Percentiles rank a stretch among this genome's conserved stretches.
Conservation (phyloP, 73 alveolate species). For the Tetrahymena borealis region DNA sequence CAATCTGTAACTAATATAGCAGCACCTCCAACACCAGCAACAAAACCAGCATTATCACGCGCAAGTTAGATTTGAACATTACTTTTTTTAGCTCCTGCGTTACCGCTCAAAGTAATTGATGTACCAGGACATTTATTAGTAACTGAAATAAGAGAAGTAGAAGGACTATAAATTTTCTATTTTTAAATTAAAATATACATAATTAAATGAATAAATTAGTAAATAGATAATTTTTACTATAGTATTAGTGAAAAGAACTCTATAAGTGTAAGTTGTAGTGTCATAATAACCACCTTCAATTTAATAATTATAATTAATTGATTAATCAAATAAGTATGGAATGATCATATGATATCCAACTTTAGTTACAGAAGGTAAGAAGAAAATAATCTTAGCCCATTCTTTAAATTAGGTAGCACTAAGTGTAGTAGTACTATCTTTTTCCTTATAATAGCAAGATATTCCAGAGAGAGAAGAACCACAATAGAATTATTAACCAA, state of each 20-base stretch:
- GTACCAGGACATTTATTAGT: not conserved
- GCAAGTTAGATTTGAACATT: not conserved
- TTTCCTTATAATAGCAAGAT: not conserved
- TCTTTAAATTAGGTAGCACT: not conserved
- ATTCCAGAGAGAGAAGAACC: not conserved
- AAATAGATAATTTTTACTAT: not conserved
- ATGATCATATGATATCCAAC: not conserved
- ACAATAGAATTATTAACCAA: not conserved
- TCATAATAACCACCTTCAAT: not conserved
- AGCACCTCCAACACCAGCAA: not conserved
- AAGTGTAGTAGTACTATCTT: not conserved
- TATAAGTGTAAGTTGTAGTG: not conserved
- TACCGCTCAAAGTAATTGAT: not conserved
- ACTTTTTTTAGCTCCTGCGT: not conserved
- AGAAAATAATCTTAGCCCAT: not conserved
- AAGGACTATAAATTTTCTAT: not conserved
- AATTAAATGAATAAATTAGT: not conserved
- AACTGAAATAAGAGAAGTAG: not conserved
- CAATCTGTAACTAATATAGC: not conserved
- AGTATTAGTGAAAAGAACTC: not conserved
- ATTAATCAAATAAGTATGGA: not conserved
- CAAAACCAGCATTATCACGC: not conserved
- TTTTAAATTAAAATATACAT: not conserved
- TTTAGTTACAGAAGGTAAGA: not conserved
- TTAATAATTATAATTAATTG: not conserved